Base-by-base conservation (phyloP, 352 stramenopile species). In the Globisporangium paddicum region DNA sequence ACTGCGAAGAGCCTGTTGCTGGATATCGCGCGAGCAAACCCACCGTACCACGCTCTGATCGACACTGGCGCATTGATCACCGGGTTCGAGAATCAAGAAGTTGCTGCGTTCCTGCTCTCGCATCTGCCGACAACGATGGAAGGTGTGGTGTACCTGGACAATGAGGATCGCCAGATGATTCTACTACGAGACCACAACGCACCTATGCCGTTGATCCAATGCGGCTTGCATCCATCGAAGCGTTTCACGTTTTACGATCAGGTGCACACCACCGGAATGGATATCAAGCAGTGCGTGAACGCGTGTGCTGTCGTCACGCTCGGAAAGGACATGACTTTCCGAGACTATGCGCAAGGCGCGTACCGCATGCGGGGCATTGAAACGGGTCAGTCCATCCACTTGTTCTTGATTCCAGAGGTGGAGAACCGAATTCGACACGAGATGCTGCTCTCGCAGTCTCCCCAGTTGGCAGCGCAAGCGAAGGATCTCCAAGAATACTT, bases 311-410 rank as follows among this genome's bases (percentile, higher is more conserved):
- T 97, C 11, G 62, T 97, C 8, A 97, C 90, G 28, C 64, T 97
- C n/a, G 89, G 89, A 26, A 97, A 97, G 60, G 96, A 99, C 72
- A 99, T 99, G 96, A 98, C 95, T 6, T 97, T 97, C 68, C 88
- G 90, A 5, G 90, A 97, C 58, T 97, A 96, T 47, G 89, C 88
- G 1, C 90, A 97, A 49, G 90, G 88, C n/a, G 85, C 86, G 35
- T 97, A 94, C 62, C 86, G 90, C 14, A 97, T 97, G 89, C 87
- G 90, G 9, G 90, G 90, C 1, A 96, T 97, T 55, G 80, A 86
- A 41, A 94, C 79, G 0, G 90, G 90, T 2, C 90, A 97, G 50
- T 97, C 93, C 13, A 96, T 99, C 56, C 87, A 86, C 35, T 62
- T 97, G 19, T 95, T 95, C 50, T 67, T 98, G 53, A 97, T 98